These are phyloP conservation scores for Solioccasus polychromus DNA, from an alignment of 768 basidiomycete species.

Conservation along the genomic window DNA sequence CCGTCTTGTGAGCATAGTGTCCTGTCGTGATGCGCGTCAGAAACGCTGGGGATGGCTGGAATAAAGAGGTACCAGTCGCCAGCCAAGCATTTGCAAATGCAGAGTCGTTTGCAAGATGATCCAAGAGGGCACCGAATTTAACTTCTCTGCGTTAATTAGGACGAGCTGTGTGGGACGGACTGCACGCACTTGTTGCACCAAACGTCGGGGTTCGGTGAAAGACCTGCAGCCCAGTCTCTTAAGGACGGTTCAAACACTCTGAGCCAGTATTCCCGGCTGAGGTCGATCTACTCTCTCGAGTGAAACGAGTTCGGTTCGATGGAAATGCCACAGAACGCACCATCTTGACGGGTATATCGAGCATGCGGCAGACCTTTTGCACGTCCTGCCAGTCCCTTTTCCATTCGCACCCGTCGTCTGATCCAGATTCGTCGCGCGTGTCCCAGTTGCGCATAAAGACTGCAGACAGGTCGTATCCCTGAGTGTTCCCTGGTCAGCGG, in stretches of 20 bases:
- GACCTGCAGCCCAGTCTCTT: slow-evolving; percentile 69
- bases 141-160: slow-evolving; percentile 57
- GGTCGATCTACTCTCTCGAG: slow-evolving; percentile 61
- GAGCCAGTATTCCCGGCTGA: slow-evolving; percentile 90
- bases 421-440: slow-evolving; percentile 74
- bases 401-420: slow-evolving; percentile 90
- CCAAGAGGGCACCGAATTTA: slow-evolving; percentile 84
- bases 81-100: slow-evolving; percentile 54
- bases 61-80: slow-evolving; percentile 63
- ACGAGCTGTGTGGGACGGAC: no score
- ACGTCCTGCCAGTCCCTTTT: slow-evolving; percentile 95
- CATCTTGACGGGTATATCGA: slow-evolving; percentile 73
- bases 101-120: slow-evolving; percentile 45
- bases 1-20: slow-evolving; percentile 80
- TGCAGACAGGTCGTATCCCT: slow-evolving; percentile 83
- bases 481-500: not conserved
- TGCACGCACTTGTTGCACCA: slow-evolving; percentile 74
- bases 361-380: slow-evolving; percentile 66
- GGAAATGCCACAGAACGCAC: slow-evolving; percentile 34
- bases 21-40: slow-evolving; percentile 40
- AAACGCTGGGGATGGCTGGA: not conserved
- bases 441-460: slow-evolving; percentile 98
- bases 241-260: slow-evolving; percentile 88
- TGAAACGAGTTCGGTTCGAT: slow-evolving; percentile 4
- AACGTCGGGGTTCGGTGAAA: slow-evolving; percentile 91